These are phyloP conservation scores for Plasmodium malariae DNA, from an alignment of 169 alveolate species.

Conservation along the genomic window DNA sequence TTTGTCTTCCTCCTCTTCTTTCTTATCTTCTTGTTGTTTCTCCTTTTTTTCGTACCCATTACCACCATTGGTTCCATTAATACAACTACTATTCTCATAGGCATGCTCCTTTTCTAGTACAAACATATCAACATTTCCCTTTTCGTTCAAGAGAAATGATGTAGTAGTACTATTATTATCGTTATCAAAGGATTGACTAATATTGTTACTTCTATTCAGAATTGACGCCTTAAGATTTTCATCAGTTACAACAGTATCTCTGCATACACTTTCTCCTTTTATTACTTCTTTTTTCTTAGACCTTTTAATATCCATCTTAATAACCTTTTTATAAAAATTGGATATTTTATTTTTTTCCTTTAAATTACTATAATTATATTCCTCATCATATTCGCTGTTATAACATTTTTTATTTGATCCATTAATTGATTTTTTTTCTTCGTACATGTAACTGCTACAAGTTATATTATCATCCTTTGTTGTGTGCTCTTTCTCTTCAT, in stretches of 20 bases:
- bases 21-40: neutral
- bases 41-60: neutral
- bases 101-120: neutral
- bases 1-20: neutral
- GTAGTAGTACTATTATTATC: no score
- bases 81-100: neutral
- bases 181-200: no score
- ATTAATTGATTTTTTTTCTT: neutral
- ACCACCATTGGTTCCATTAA: neutral
- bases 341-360: neutral
- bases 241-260: neutral
- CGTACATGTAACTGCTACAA: neutral
- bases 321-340: neutral
- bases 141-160: no score
- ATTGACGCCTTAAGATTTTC: no score
- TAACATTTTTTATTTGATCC: neutral
- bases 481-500: neutral
- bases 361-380: neutral
- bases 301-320: conserved; percentile 1
- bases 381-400: neutral
- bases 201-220: no score
- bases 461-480: neutral
- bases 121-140: neutral
- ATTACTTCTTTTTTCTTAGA: neutral
- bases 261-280: neutral